These are phyloP conservation scores for Oryza rufipogon DNA, from an alignment of 176 grass and related monocot species.

Conservation along the genomic window DNA sequence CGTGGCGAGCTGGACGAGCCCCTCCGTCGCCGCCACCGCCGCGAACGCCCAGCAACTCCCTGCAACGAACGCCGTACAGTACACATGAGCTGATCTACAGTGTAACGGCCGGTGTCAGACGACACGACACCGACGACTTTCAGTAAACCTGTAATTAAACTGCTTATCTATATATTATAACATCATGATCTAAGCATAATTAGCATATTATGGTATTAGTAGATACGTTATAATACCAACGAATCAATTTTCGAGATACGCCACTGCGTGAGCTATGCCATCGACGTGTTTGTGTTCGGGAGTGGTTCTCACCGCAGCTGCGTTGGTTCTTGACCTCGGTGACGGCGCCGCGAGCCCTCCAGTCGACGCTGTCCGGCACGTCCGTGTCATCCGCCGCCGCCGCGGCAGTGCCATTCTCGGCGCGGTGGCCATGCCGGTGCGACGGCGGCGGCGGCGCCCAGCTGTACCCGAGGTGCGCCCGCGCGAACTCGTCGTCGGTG, in stretches of 20 bases:
- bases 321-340: slow-evolving; percentile 28
- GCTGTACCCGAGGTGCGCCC: not conserved
- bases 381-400: not conserved
- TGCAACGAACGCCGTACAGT: not conserved
- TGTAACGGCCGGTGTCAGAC: too few relatives aligned
- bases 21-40: slow-evolving; percentile 30
- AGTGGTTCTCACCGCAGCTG: not conserved
- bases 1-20: slow-evolving; percentile 19
- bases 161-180: too few relatives aligned
- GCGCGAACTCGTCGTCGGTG: slow-evolving; percentile 50
- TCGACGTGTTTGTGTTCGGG: not conserved
- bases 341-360: slow-evolving; percentile 47
- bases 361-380: slow-evolving; percentile 30
- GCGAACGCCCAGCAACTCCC: slow-evolving; percentile 43
- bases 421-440: not conserved
- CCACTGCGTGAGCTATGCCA: not conserved
- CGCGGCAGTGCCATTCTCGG: not conserved
- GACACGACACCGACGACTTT: too few relatives aligned
- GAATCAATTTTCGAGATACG: too few relatives aligned
- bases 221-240: too few relatives aligned
- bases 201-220: too few relatives aligned
- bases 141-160: too few relatives aligned
- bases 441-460: not conserved
- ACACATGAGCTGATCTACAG: not conserved
- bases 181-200: too few relatives aligned